Conservation (phyloP, 192 early-diverging fungal species). For the Gryganskiella cystojenkinii region DNA sequence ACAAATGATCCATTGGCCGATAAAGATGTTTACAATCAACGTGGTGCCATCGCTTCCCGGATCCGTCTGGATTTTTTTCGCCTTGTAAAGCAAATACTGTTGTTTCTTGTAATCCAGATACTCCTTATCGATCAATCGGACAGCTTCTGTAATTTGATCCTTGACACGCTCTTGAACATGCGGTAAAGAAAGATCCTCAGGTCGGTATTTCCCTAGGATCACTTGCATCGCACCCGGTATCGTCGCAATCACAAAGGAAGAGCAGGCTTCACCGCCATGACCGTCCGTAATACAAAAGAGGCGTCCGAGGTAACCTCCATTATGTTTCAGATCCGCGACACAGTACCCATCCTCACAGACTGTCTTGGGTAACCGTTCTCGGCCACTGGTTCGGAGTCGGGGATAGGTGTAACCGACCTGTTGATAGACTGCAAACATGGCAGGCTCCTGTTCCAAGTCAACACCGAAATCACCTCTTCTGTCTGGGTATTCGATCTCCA, state of each 20-base stretch:
- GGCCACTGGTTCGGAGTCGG: constrained; percentile 57
- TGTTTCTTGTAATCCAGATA: constrained; percentile 64
- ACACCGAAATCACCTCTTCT: constrained; percentile 46
- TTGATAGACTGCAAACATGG: constrained; percentile 64
- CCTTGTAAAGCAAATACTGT: constrained; percentile 49
- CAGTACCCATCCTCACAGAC: constrained; percentile 66
- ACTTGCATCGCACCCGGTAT: constrained; percentile 59
- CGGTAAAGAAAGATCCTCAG: constrained; percentile 38
- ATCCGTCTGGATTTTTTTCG: constrained; percentile 42
- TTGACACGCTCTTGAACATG: constrained; percentile 55
- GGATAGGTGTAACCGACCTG: constrained; percentile 68
- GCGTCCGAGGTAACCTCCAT: constrained; percentile 53
- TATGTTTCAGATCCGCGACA: constrained; percentile 56
- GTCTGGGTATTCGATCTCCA: constrained; percentile 40
- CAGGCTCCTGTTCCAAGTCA: constrained; percentile 48
- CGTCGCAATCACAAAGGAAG: constrained; percentile 60
- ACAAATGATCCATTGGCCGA: constrained; percentile 66
- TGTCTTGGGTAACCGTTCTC: constrained; percentile 59
- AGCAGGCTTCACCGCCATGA: constrained; percentile 67
- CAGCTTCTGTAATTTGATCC: constrained; percentile 54
- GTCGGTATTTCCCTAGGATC: constrained; percentile 53
- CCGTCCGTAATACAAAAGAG: constrained; percentile 68
- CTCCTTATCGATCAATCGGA: constrained; percentile 59
- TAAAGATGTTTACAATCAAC: constrained; percentile 61
- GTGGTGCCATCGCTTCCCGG: constrained; percentile 66